Evolutionary conservation across 306 rosid genomes (phyloP).

Genomic region (Pterocarpus santalinus): DNA sequence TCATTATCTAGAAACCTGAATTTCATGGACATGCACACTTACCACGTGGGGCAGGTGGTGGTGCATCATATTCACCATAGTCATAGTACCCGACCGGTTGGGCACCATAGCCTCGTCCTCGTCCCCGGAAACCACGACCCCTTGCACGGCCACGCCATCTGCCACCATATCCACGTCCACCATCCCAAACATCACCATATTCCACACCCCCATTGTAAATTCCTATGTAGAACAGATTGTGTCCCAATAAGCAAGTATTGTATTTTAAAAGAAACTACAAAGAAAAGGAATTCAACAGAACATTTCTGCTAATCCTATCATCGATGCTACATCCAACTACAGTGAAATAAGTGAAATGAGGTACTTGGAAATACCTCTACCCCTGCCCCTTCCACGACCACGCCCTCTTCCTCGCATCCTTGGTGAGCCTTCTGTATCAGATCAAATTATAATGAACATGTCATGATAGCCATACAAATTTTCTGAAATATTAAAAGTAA

Average conservation of each 20-base stretch:
- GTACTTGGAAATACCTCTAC: slow-evolving; percentile 62
- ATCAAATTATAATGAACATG: slow-evolving; percentile 31
- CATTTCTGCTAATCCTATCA: slow-evolving; percentile 6
- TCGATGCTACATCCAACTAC: neutral
- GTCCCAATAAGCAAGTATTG: slow-evolving; percentile 6
- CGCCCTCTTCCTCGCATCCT: slow-evolving; percentile 73
- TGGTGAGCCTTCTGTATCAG: slow-evolving; percentile 73
- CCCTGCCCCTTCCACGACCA: slow-evolving; percentile 83
- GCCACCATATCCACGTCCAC: slow-evolving; percentile 78
- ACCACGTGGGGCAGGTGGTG: slow-evolving; percentile 74
- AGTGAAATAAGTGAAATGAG: slow-evolving; percentile 37
- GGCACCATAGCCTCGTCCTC: slow-evolving; percentile 71
- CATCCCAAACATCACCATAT: slow-evolving; percentile 82
- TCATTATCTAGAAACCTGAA: neutral
- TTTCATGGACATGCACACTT: slow-evolving; percentile 40
- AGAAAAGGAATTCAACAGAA: neutral
- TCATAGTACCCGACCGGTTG: slow-evolving; percentile 68
- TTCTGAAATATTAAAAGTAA: slow-evolving; percentile 20
- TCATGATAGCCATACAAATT: slow-evolving; percentile 5
- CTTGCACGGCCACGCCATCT: slow-evolving; percentile 79
- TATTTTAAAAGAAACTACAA: slow-evolving; percentile 4
- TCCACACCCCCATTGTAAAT: slow-evolving; percentile 73
- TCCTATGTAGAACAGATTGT: slow-evolving; percentile 52
- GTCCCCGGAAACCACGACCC: slow-evolving; percentile 66
- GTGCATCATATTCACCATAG: slow-evolving; percentile 71